Evolutionary conservation across 805 yeast genomes (phyloP).

Genomic region (Candida andamanensis): DNA sequence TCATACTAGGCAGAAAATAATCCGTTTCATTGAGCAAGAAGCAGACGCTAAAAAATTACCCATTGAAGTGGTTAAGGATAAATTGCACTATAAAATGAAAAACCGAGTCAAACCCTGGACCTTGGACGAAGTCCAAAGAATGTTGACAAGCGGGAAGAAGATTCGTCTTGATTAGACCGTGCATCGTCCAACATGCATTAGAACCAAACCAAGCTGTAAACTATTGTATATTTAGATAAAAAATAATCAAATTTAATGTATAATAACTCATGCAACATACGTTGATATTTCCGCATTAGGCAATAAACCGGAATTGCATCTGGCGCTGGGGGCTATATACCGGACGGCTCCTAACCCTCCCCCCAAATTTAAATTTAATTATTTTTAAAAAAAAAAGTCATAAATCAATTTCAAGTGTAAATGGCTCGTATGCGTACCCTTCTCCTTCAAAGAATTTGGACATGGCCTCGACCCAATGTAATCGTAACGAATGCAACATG

Average conservation of each 20-base stretch:
- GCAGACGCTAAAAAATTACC: slow-evolving; percentile 15
- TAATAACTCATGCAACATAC: too few species aligned
- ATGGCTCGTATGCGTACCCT: slow-evolving; percentile 65
- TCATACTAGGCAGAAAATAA: slow-evolving; percentile 24
- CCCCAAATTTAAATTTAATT: not conserved
- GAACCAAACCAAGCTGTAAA: too few species aligned
- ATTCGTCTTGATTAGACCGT: slow-evolving; percentile 20
- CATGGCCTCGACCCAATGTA: slow-evolving; percentile 84
- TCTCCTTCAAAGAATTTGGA: slow-evolving; percentile 76
- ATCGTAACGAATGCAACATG: slow-evolving; percentile 70
- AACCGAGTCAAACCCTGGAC: slow-evolving; percentile 27
- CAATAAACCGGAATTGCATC: too few species aligned
- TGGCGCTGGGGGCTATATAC: too few species aligned
- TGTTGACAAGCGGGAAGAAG: slow-evolving; percentile 24
- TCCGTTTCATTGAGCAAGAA: slow-evolving; percentile 26
- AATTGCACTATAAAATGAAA: slow-evolving; percentile 23
- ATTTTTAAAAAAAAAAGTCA: not conserved
- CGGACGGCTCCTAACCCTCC: not conserved
- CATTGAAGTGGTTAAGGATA: slow-evolving; percentile 21
- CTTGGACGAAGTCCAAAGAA: slow-evolving; percentile 27
- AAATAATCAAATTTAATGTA: too few species aligned
- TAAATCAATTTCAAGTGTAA: slow-evolving; percentile 33
- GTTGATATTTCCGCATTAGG: too few species aligned
- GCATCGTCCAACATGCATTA: too few species aligned
- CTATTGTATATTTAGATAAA: too few species aligned